Percentiles rank a stretch among this genome's conserved stretches.
Conservation (phyloP, 2,329 filamentous ascomycete genomes). For the Penicillium aurantiogriseum region DNA sequence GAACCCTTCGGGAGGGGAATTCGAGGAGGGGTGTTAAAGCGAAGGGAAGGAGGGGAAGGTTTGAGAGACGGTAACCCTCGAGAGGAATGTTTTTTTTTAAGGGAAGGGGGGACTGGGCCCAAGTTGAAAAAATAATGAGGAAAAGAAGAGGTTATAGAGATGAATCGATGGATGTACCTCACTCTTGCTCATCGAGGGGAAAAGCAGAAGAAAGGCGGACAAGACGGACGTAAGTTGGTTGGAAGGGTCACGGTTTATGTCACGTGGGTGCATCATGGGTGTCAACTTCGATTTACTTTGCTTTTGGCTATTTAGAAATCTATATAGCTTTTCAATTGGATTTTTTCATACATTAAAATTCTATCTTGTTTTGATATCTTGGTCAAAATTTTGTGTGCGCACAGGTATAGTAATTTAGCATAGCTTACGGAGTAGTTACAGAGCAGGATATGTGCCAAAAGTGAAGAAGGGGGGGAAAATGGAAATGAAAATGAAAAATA, state of each 20-base stretch:
- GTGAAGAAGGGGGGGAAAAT: background rate
- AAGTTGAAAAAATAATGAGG: background rate
- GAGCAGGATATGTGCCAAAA: background rate
- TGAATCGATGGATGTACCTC: conserved; percentile 25
- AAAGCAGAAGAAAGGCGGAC: conserved; percentile 26
- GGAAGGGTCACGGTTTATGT: conserved; percentile 30
- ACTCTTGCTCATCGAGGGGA: conserved; percentile 22
- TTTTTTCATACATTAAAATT: background rate
- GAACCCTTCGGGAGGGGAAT: conserved; percentile 15
- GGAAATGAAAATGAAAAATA: conserved; percentile 1
- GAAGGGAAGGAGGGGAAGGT: conserved; percentile 23
- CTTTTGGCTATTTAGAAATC: background rate
- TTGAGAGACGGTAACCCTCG: conserved; percentile 16
- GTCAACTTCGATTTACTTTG: background rate
- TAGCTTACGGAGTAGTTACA: background rate
- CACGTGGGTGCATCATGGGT: conserved; percentile 40
- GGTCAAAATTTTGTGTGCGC: background rate
- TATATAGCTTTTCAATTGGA: background rate
- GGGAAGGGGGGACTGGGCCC: background rate
- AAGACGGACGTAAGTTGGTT: conserved; percentile 16
- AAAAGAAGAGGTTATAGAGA: conserved; percentile 11
- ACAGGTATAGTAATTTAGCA: background rate
- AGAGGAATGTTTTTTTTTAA: background rate
- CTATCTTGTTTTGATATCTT: too few species aligned
- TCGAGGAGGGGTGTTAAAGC: conserved; percentile 26